Evolutionary conservation across 2,329 filamentous ascomycete genomes (phyloP).

Genomic region (Botrytis fragariae): DNA sequence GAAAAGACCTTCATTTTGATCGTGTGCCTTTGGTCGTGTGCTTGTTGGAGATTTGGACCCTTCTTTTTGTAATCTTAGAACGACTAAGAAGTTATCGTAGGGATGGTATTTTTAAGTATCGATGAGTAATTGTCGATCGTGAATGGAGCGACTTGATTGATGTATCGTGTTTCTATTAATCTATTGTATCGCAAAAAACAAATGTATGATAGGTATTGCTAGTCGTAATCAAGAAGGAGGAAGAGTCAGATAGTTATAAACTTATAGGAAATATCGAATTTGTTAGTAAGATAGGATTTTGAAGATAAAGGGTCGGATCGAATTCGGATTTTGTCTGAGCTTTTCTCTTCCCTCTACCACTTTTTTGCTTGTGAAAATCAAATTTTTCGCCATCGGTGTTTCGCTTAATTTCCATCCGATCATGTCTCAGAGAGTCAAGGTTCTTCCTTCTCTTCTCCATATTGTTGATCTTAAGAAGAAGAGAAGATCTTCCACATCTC

Average conservation of each 20-base stretch:
- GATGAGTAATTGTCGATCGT: not conserved
- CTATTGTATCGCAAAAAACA: not conserved
- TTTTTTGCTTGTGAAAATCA: slow-evolving; percentile 17
- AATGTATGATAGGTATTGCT: not conserved
- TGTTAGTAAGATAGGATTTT: not conserved
- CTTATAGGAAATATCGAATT: not conserved
- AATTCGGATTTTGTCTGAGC: not conserved
- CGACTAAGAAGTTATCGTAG: not conserved
- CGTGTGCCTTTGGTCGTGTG: slow-evolving; percentile 27
- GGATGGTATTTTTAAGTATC: not conserved
- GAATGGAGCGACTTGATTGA: not conserved
- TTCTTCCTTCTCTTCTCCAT: not conserved
- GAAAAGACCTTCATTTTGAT: slow-evolving; percentile 89
- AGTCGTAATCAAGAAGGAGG: not conserved
- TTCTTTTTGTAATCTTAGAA: not conserved
- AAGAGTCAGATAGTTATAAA: not conserved
- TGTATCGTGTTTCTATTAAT: not conserved
- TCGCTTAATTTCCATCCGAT: not conserved
- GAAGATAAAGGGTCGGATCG: not conserved
- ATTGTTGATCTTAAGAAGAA: not conserved
- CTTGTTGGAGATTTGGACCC: not conserved
- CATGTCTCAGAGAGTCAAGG: not conserved
- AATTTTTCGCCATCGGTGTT: not conserved
- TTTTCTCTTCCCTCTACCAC: not conserved
- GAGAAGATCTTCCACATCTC: not conserved